Evolutionary conservation across 2,329 filamentous ascomycete species (phyloP).

Genomic region (Camillea tinctor): DNA sequence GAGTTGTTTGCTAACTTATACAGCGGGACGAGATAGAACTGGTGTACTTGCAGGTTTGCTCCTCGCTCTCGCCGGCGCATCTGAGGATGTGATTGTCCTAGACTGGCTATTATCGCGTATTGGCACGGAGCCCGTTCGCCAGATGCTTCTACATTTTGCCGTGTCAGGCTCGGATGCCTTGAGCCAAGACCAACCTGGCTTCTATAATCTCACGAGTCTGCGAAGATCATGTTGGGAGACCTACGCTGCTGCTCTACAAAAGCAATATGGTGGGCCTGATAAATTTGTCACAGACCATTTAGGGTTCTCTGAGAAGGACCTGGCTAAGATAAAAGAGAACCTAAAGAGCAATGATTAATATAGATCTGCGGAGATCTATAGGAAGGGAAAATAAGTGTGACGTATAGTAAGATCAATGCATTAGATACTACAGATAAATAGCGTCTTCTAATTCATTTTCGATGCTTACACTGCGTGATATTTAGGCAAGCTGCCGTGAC

Average conservation of each 20-base stretch:
- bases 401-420: no score
- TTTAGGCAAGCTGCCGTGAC: neutral
- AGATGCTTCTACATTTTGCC: conserved; percentile 45
- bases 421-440: no score
- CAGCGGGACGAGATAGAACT: conserved; percentile 55
- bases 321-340: conserved; percentile 48
- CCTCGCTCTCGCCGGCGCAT: conserved; percentile 48
- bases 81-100: conserved; percentile 40
- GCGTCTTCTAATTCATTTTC: no score
- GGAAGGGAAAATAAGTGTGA: neutral
- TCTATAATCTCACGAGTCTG: conserved; percentile 47
- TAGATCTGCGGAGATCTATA: neutral
- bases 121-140: conserved; percentile 50
- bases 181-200: conserved; percentile 44
- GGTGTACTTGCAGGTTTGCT: conserved; percentile 51
- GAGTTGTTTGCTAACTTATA: neutral
- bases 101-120: conserved; percentile 57
- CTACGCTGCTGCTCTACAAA: conserved; percentile 43
- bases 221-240: conserved; percentile 44
- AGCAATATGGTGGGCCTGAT: conserved; percentile 48
- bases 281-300: conserved; percentile 45
- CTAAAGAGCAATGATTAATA: conserved; percentile 31
- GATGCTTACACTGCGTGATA: neutral
- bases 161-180: conserved; percentile 36
- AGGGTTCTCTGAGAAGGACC: conserved; percentile 45